Conservation (phyloP, 2,329 filamentous ascomycete genomes). For the Nannizzia gypsea region DNA sequence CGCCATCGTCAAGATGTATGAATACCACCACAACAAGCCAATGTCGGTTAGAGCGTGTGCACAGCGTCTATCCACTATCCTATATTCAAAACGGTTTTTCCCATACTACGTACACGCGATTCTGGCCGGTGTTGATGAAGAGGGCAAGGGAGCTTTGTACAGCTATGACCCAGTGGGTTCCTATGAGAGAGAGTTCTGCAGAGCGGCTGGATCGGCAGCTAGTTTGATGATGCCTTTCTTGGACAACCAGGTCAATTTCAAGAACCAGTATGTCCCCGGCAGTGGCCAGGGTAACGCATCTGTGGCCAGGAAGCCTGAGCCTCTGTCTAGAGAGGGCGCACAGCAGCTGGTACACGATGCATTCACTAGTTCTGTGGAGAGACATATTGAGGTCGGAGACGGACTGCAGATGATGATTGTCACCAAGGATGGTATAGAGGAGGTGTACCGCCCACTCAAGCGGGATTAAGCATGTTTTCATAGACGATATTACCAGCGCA, state of each 20-base stretch:
- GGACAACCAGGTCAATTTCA: slow-evolving; percentile 99
- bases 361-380: slow-evolving; percentile 94
- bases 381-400: slow-evolving; percentile 98
- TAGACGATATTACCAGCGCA: slow-evolving; percentile 1
- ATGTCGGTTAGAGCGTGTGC: slow-evolving; percentile 93
- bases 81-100: slow-evolving; percentile 97
- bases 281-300: slow-evolving; percentile 74
- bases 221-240: slow-evolving; percentile 98
- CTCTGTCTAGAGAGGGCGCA: slow-evolving; percentile 60
- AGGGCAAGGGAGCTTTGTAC: slow-evolving; percentile 88
- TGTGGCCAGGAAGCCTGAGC: slow-evolving; percentile 47
- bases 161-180: slow-evolving; percentile 96
- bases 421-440: slow-evolving; percentile 76
- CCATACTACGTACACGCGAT: slow-evolving; percentile 97
- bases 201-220: slow-evolving; percentile 80
- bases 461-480: slow-evolving; percentile 51
- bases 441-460: slow-evolving; percentile 76
- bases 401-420: slow-evolving; percentile 91
- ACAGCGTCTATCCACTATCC: slow-evolving; percentile 84
- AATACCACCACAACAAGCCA: slow-evolving; percentile 91
- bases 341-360: slow-evolving; percentile 89
- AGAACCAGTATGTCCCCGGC: slow-evolving; percentile 90
- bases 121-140: slow-evolving; percentile 83
- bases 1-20: slow-evolving; percentile 96
- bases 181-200: slow-evolving; percentile 93